Percentiles rank a stretch among this genome's conserved stretches.
These are phyloP conservation scores for Fabrea salina DNA, from an alignment of 169 alveolate species.

Conservation along the genomic window DNA sequence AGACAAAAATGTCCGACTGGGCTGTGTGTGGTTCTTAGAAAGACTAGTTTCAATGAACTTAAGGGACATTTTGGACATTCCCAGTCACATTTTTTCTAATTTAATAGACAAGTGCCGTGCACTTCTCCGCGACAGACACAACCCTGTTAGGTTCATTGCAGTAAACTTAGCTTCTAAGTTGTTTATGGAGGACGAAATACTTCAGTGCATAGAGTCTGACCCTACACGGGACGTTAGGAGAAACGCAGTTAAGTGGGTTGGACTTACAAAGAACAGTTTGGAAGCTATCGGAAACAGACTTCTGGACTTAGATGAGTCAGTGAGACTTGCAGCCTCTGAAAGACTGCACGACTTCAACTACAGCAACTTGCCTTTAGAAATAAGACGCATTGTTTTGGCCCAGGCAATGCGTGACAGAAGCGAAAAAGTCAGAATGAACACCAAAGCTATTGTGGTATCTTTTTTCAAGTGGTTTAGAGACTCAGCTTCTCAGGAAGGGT, in stretches of 20 bases:
- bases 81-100: not conserved
- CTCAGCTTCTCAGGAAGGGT: not conserved
- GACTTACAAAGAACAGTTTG: not conserved
- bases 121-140: not conserved
- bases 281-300: not conserved
- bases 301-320: not conserved
- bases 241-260: not conserved
- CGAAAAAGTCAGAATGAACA: not conserved
- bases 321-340: slow-evolving; percentile 3
- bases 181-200: not conserved
- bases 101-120: not conserved
- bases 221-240: not conserved
- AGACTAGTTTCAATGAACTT: not conserved
- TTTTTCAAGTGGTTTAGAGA: not conserved
- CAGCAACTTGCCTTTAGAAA: not conserved
- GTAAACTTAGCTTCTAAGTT: slow-evolving; percentile 17
- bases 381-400: not conserved
- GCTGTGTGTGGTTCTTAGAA: not conserved
- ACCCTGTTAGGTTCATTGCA: not conserved
- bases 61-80: not conserved
- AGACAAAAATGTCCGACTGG: not conserved
- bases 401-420: not conserved
- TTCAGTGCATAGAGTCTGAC: not conserved
- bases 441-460: not conserved
- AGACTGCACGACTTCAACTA: not conserved